Percentiles rank a stretch among this genome's conserved stretches.
Conservation (phyloP, 768 basidiomycete genomes). For the Amylocystis lapponica region DNA sequence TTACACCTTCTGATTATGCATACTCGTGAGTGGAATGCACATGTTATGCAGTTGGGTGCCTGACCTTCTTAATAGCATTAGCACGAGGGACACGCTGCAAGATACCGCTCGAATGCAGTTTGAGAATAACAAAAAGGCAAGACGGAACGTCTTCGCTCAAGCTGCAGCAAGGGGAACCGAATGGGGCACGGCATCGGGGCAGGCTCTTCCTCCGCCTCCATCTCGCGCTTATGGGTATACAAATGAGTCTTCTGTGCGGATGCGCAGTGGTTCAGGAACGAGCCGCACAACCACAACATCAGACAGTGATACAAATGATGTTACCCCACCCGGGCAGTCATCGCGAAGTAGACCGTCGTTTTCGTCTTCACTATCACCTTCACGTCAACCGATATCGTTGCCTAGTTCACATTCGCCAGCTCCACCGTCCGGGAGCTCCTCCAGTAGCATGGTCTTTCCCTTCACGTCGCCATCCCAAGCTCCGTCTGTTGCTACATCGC, state of each 20-base stretch:
- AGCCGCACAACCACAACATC: slow-evolving; percentile 74
- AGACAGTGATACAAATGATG: slow-evolving; percentile 63
- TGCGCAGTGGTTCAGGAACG: slow-evolving; percentile 78
- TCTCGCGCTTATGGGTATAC: slow-evolving; percentile 26
- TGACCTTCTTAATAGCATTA: slow-evolving; percentile 42
- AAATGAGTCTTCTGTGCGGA: slow-evolving; percentile 41
- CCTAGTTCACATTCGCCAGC: slow-evolving; percentile 58
- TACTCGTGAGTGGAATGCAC: slow-evolving; percentile 57
- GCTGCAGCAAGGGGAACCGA: slow-evolving; percentile 64
- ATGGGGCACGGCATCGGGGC: slow-evolving; percentile 35
- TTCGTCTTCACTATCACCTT: slow-evolving; percentile 26
- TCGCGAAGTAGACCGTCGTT: slow-evolving; percentile 43
- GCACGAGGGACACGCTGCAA: slow-evolving; percentile 71
- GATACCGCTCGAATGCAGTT: slow-evolving; percentile 76
- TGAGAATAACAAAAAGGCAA: slow-evolving; percentile 72
- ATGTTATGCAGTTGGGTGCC: background rate
- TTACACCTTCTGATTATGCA: slow-evolving; percentile 89
- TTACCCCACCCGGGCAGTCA: slow-evolving; percentile 31
- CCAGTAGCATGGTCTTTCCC: slow-evolving; percentile 34
- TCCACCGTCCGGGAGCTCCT: slow-evolving; percentile 38
- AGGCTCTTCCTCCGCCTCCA: slow-evolving; percentile 36
- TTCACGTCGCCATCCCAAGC: slow-evolving; percentile 34
- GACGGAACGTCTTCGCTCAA: slow-evolving; percentile 67
- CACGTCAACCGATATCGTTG: slow-evolving; percentile 19
- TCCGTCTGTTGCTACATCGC: slow-evolving; percentile 29